These are phyloP conservation scores for Penicillium taxi DNA, from an alignment of 495 filamentous ascomycete species.

Conservation along the genomic window DNA sequence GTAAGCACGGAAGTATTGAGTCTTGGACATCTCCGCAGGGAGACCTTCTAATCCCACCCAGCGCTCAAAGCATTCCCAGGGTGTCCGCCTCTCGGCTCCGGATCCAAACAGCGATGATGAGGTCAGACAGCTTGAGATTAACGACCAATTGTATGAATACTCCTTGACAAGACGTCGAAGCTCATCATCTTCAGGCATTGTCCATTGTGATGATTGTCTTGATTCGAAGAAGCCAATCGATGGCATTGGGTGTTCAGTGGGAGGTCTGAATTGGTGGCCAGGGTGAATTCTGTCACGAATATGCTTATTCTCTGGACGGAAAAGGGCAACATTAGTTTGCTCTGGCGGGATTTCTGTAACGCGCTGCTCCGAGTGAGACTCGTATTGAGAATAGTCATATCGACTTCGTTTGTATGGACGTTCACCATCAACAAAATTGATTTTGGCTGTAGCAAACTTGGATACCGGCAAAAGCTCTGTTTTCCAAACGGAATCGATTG, in stretches of 20 bases:
- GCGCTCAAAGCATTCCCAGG: conserved; percentile 98
- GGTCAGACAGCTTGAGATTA: conserved; percentile 73
- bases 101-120: conserved; percentile 69
- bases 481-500: conserved; percentile 64
- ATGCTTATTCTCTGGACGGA: conserved; percentile 79
- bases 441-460: conserved; percentile 75
- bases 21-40: conserved; percentile 85
- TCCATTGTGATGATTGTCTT: conserved; percentile 83
- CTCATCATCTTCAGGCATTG: conserved; percentile 78
- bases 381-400: conserved; percentile 62
- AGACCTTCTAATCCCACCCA: conserved; percentile 87
- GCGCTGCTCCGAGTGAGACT: conserved; percentile 52
- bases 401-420: conserved; percentile 69
- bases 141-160: conserved; percentile 93
- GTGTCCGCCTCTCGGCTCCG: conserved; percentile 80
- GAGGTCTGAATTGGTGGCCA: conserved; percentile 89
- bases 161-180: conserved; percentile 77
- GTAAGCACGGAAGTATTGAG: conserved; percentile 82
- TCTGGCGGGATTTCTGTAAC: conserved; percentile 54
- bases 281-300: conserved; percentile 86
- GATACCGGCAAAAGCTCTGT: conserved; percentile 73
- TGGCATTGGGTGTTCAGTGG: conserved; percentile 82
- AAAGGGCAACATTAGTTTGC: conserved; percentile 73
- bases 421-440: conserved; percentile 56
- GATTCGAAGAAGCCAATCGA: conserved; percentile 81